Evolutionary conservation across 306 rosid species (phyloP).

Genomic region (Begonia fuchsioides): DNA sequence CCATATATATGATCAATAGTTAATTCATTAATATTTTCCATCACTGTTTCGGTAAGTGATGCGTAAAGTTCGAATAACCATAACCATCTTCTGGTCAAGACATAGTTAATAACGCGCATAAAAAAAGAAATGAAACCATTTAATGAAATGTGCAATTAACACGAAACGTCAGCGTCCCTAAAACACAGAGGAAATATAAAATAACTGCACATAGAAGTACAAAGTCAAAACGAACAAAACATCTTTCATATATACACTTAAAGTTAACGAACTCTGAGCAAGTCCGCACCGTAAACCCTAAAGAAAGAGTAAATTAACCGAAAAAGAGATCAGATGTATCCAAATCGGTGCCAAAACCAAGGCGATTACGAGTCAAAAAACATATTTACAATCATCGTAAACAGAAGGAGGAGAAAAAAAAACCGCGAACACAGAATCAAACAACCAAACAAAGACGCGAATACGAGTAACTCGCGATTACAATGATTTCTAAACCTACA

Average conservation of each 20-base stretch:
- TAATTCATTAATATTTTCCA: too few relatives aligned
- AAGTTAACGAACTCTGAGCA: background rate
- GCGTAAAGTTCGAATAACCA: too few relatives aligned
- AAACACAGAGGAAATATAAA: background rate
- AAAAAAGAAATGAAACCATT: background rate
- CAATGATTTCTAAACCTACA: background rate
- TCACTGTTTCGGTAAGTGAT: too few relatives aligned
- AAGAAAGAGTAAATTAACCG: background rate
- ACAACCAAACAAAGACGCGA: too few relatives aligned
- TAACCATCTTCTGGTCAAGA: background rate
- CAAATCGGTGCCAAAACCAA: background rate
- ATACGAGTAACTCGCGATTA: background rate
- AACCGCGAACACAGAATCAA: background rate
- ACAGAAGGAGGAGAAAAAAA: background rate
- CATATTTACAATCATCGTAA: background rate
- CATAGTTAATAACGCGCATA: background rate
- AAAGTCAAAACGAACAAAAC: background rate
- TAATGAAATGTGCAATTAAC: background rate
- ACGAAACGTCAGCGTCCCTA: background rate
- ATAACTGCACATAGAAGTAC: background rate
- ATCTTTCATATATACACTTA: background rate
- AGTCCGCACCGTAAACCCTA: background rate
- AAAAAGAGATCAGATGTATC: slow-evolving; percentile 7
- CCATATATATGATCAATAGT: too few relatives aligned
- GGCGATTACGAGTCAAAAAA: background rate